Conservation (phyloP, 2,329 filamentous ascomycete species). For the Dryadomyces quercivorus region DNA sequence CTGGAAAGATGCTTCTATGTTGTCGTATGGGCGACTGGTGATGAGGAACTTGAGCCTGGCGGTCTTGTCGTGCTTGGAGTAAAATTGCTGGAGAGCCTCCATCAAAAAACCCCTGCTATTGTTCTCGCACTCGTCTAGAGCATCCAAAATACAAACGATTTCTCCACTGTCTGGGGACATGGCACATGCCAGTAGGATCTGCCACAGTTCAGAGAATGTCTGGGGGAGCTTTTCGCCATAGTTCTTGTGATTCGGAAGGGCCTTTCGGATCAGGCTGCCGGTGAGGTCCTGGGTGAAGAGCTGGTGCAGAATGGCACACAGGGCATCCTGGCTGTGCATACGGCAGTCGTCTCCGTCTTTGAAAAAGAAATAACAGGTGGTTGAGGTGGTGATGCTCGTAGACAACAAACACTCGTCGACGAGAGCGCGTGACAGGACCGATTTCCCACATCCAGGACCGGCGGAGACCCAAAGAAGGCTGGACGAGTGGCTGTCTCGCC, state of each 20-base stretch:
- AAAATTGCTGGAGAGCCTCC: slow-evolving; percentile 8
- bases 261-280: slow-evolving; percentile 6
- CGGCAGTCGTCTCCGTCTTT: slow-evolving; percentile 17
- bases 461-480: slow-evolving; percentile 21
- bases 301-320: slow-evolving; percentile 17
- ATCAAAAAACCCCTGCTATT: slow-evolving; percentile 9
- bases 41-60: slow-evolving; percentile 17
- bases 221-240: slow-evolving; percentile 5
- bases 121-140: slow-evolving; percentile 19
- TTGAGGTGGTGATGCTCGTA: slow-evolving; percentile 12
- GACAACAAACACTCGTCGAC: slow-evolving; percentile 17
- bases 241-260: slow-evolving; percentile 1
- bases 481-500: neutral
- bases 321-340: slow-evolving; percentile 10
- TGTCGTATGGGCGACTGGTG: slow-evolving; percentile 19
- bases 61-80: neutral
- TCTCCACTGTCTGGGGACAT: slow-evolving; percentile 7
- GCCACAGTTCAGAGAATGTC: slow-evolving; percentile 12
- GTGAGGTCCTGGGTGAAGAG: slow-evolving; percentile 12
- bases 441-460: slow-evolving; percentile 23
- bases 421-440: slow-evolving; percentile 17
- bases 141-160: slow-evolving; percentile 20
- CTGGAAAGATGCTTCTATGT: slow-evolving; percentile 13
- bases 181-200: slow-evolving; percentile 8
- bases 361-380: slow-evolving; percentile 23